Conservation (phyloP, 108 stramenopile genomes). For the Fistulifera solaris region DNA sequence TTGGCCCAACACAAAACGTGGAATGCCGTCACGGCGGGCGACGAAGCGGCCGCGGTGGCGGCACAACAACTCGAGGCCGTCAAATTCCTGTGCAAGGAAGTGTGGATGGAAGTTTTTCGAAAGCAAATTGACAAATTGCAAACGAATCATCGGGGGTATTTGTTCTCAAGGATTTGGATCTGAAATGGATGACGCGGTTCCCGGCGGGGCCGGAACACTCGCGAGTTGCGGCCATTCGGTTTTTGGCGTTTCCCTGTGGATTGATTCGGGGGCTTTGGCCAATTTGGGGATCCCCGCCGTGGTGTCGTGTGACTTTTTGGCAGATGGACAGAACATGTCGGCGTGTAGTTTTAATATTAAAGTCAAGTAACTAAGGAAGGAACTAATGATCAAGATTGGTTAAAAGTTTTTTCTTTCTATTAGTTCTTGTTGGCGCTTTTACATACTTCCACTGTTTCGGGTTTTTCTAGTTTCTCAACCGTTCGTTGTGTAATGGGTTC, state of each 20-base stretch:
- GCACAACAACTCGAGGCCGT: constrained; percentile 80
- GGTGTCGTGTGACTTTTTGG: constrained; percentile 87
- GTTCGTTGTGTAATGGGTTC: constrained; percentile 71
- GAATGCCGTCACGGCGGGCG: constrained; percentile 24
- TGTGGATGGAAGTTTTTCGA: constrained; percentile 88
- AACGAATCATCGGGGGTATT: constrained; percentile 94
- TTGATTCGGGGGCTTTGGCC: constrained; percentile 83
- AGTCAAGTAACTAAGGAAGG: constrained; percentile 51
- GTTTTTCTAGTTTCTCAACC: constrained; percentile 27
- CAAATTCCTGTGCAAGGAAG: constrained; percentile 92
- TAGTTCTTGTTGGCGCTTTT: constrained; percentile 14
- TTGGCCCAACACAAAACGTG: constrained; percentile 70
- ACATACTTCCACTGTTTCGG: constrained; percentile 33
- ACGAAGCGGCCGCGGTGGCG: constrained; percentile 31
- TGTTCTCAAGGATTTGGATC: constrained; percentile 81
- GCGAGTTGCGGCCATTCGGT: constrained; percentile 66
- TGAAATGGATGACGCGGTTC: constrained; percentile 65
- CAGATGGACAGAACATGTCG: constrained; percentile 82
- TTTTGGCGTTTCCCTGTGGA: constrained; percentile 84
- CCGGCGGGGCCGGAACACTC: constrained; percentile 64
- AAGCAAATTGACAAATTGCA: constrained; percentile 94
- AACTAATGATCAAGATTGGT: too few species aligned
- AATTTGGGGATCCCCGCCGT: constrained; percentile 82
- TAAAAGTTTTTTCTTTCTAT: not conserved
- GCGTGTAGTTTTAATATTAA: constrained; percentile 90